Base-by-base conservation (phyloP, 805 yeast genomes). In the Starmerella bombi region DNA sequence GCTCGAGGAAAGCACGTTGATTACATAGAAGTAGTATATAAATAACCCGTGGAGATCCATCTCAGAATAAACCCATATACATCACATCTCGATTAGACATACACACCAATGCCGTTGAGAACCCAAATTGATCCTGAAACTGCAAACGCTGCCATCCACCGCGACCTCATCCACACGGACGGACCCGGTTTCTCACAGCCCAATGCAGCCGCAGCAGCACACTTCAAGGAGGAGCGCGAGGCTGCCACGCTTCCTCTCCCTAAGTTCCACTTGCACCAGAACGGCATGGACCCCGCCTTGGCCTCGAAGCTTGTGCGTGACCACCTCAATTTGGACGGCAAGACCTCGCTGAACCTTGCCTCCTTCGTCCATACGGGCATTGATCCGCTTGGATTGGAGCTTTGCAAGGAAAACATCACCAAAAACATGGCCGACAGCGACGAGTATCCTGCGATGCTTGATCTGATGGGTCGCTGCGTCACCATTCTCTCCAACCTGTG, bases 341-440 rank as follows among this genome's bases (percentile, higher is more conserved):
- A 70, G 51, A 91, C 94, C 19, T 73, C 75, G 17, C 66, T 85
- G 58, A 85, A 86, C 58, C 61, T 85, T 58, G 96, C 96, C 3
- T 77, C 88, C 23, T 85, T 85, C 57, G 96, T 85, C 48, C 82
- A 81, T 62, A 85, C 94, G 6, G 70, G 65, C 49, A 56, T 77
- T 18, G 74, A 74, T 40, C 71, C 65, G n/a, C 59, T 60, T 16
- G 74, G 78, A 3, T 60, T 61, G 16, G 64, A 65, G 48, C 67
- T 85, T 50, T 70, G 77, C 41, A 35, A 58, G 20, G 86, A 81
- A 58, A 85, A 85, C 59, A 52, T 84, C 44, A 77, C 81, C 50
- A 85, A 86, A 67, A 85, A 85, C 60, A 66, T 85, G 54, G 94
- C 95, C 7, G 96, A 85, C 60, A 78, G 79, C 52, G 95, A 86